Evolutionary conservation across 495 filamentous ascomycete species (phyloP).

Genomic region (Aspergillus carlsbadensis): DNA sequence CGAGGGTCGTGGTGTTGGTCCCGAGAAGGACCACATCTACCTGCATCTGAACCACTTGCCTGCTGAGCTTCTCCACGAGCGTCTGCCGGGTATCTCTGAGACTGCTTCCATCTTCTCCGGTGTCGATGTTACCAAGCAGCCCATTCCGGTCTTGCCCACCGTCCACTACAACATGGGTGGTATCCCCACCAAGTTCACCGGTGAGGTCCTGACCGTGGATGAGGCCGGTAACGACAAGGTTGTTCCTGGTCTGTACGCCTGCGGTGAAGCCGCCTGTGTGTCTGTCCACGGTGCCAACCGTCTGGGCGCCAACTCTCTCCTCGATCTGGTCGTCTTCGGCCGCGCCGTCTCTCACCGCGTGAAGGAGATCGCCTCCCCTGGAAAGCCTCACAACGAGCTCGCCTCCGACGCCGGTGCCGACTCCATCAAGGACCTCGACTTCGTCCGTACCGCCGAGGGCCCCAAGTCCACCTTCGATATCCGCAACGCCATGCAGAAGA

Average conservation of each 20-base stretch:
- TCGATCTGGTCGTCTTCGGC: conserved; percentile 95
- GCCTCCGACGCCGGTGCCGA: conserved; percentile 81
- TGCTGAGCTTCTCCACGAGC: conserved; percentile 85
- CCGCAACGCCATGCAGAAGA: conserved; percentile 92
- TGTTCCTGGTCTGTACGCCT: conserved; percentile 92
- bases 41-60: conserved; percentile 95
- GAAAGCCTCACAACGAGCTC: conserved; percentile 70
- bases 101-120: conserved; percentile 95
- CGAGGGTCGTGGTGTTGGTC: conserved; percentile 91
- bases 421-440: conserved; percentile 82
- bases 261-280: conserved; percentile 95
- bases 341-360: conserved; percentile 95
- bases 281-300: conserved; percentile 98
- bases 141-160: conserved; percentile 93
- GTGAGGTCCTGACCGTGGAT: conserved; percentile 88
- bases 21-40: conserved; percentile 96
- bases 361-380: conserved; percentile 82
- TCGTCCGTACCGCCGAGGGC: conserved; percentile 77
- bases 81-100: conserved; percentile 97
- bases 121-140: conserved; percentile 94
- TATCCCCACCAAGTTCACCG: conserved; percentile 95
- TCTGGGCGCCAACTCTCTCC: conserved; percentile 94
- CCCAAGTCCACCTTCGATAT: conserved; percentile 85
- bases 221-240: conserved; percentile 83
- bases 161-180: conserved; percentile 99